These are phyloP conservation scores for Agaricales sp. DNA, from an alignment of 1,284 basidiomycete genomes.

Conservation along the genomic window DNA sequence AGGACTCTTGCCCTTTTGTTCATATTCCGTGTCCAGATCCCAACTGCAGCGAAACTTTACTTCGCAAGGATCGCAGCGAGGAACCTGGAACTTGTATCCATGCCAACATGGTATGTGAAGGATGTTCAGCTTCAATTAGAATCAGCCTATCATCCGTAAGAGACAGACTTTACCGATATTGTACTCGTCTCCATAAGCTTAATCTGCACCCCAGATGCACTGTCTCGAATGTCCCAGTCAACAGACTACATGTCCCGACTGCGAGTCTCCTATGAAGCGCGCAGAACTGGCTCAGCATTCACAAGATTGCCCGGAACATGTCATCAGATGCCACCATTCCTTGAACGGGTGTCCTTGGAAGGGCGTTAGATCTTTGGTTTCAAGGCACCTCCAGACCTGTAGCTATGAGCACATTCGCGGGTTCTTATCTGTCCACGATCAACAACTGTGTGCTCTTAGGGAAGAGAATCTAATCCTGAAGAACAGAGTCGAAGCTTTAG, in stretches of 20 bases:
- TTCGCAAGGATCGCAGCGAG: slow-evolving; percentile 27
- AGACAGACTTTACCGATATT: neutral
- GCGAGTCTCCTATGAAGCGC: slow-evolving; percentile 19
- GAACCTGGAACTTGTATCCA: slow-evolving; percentile 24
- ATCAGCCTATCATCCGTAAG: slow-evolving; percentile 25
- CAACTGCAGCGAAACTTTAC: slow-evolving; percentile 31
- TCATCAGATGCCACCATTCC: slow-evolving; percentile 38
- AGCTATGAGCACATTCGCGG: slow-evolving; percentile 53
- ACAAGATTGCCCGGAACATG: slow-evolving; percentile 25
- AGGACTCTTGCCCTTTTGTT: slow-evolving; percentile 48
- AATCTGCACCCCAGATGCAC: neutral
- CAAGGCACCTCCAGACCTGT: slow-evolving; percentile 37
- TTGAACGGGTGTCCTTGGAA: slow-evolving; percentile 45
- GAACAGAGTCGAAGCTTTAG: slow-evolving; percentile 41
- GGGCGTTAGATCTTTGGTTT: slow-evolving; percentile 32
- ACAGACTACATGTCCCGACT: slow-evolving; percentile 22
- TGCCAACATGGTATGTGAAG: slow-evolving; percentile 24
- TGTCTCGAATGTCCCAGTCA: slow-evolving; percentile 6
- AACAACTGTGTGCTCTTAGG: slow-evolving; percentile 31
- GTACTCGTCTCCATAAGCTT: slow-evolving; percentile 10
- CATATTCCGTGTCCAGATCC: slow-evolving; percentile 42
- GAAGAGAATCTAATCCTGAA: slow-evolving; percentile 54
- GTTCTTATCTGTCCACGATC: slow-evolving; percentile 42
- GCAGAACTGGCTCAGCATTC: slow-evolving; percentile 25
- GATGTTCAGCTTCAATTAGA: slow-evolving; percentile 24